A percentile compares a stretch with the other conserved stretches of the same genome.
Evolutionary conservation across 345 rosid species (phyloP).

Genomic region (Camelina sativa): DNA sequence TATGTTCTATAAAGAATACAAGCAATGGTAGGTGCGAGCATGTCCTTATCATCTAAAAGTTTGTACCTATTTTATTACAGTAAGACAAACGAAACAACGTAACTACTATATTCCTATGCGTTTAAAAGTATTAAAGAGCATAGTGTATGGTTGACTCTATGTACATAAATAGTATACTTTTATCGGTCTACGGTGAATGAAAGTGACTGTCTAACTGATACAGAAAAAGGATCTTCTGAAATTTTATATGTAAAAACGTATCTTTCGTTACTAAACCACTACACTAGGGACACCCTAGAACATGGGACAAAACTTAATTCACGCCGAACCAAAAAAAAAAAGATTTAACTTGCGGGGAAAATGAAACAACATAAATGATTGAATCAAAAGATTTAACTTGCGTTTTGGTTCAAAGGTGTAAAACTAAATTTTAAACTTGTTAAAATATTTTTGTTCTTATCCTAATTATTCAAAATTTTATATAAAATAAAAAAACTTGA

Average conservation of each 20-base stretch:
- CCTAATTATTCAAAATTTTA: no score
- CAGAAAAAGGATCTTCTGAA: no score
- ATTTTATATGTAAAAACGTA: background rate
- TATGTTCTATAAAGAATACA: no score
- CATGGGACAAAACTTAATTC: background rate
- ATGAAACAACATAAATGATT: no score
- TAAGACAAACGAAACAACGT: background rate
- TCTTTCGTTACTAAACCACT: background rate
- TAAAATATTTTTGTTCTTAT: background rate
- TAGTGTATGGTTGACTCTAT: background rate
- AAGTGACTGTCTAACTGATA: background rate
- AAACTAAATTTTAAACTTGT: background rate
- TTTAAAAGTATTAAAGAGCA: background rate
- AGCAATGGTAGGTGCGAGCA: background rate
- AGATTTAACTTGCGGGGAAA: background rate
- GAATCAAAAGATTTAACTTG: background rate
- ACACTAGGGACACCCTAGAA: background rate
- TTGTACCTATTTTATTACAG: background rate
- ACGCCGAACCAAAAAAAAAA: background rate
- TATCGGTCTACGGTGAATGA: background rate
- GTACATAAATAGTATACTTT: background rate
- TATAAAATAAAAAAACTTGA: no score
- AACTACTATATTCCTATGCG: background rate
- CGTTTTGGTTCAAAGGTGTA: background rate
- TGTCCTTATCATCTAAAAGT: background rate